Conservation (phyloP, 2,329 filamentous ascomycete species). For the Lachnellula subtilissima region DNA sequence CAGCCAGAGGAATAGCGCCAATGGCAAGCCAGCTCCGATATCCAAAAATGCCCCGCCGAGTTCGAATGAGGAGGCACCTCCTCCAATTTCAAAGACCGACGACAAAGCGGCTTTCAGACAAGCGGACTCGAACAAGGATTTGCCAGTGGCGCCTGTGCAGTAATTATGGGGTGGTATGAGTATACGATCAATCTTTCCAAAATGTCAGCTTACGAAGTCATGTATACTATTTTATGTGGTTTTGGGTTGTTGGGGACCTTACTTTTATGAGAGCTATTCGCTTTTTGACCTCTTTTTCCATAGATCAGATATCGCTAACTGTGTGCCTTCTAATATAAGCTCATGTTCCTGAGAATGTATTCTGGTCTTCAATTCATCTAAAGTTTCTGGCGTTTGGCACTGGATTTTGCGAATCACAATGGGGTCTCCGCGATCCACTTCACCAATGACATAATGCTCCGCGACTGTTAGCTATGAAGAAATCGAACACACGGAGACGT, state of each 20-base stretch:
- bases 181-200: constrained; percentile 1
- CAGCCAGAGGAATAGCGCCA: constrained; percentile 15
- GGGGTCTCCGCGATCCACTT: constrained; percentile 75
- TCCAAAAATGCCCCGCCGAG: constrained; percentile 2
- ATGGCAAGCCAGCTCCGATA: constrained; percentile 5
- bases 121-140: constrained; percentile 3
- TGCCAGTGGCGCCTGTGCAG: constrained; percentile 3
- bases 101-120: background rate
- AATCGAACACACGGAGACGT: no score
- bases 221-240: background rate
- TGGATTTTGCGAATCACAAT: constrained; percentile 68
- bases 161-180: background rate
- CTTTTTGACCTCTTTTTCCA: constrained; percentile 26
- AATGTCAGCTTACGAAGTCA: constrained; percentile 3
- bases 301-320: constrained; percentile 40
- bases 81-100: constrained; percentile 5
- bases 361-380: constrained; percentile 63
- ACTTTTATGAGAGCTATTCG: background rate
- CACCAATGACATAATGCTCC: constrained; percentile 67
- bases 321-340: constrained; percentile 72
- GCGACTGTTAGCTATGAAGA: no score
- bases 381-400: constrained; percentile 57
- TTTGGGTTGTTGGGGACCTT: background rate
- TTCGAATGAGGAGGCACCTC: background rate
- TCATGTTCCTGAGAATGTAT: constrained; percentile 75